Evolutionary conservation across 2,329 filamentous ascomycete species (phyloP), one percentile per base, ranked within the genome.

Genomic region (Aspergillus sp.): DNA sequence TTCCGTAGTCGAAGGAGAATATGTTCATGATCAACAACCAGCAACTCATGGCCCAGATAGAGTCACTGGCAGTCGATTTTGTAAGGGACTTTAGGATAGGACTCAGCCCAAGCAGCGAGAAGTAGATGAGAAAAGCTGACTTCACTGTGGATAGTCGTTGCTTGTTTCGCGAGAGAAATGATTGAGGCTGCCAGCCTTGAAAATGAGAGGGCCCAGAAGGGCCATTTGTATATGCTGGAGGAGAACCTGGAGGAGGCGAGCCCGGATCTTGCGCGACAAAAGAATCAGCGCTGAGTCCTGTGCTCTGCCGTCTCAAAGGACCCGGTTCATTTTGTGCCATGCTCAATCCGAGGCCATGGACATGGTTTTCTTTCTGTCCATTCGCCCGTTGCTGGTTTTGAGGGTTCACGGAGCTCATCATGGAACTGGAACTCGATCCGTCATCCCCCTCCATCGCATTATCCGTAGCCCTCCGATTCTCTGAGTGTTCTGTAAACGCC

Each of bases 41-140:
- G 69, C 91, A 93, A 50, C 91, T 95, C 80, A 99, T 89, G 57
- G 95, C 91, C 95, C 95, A 99, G 71, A 99, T 99, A 43, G 89
- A 95, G 80, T 99, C 95, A 55, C 86, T 89, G 7, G 91, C 93
- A 4, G 93, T 98, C 5, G 93, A 97, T 50, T 85, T 85, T 0
- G 95, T 99, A n/a, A 99, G 84, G 1, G 93, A 97, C 74, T 97
- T 97, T 60, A 99, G 85, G 62, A 99, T 98, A 0, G 95, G 95
- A 42, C 91, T 96, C 4, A 99, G 83, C 11, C 93, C 95, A 3
- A 98, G 85, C 13, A 99, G 82, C 4, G 92, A 93, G 65, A 89
- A 96, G 77, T 96, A 97, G 67, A 98, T 98, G 49, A 98, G 83
- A 38, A 96, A 81, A 0, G 93, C 93, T 0, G 93, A 97, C 76